Base-by-base conservation (phyloP, 75 land plant genomes). In the Cunninghamia lanceolata region DNA sequence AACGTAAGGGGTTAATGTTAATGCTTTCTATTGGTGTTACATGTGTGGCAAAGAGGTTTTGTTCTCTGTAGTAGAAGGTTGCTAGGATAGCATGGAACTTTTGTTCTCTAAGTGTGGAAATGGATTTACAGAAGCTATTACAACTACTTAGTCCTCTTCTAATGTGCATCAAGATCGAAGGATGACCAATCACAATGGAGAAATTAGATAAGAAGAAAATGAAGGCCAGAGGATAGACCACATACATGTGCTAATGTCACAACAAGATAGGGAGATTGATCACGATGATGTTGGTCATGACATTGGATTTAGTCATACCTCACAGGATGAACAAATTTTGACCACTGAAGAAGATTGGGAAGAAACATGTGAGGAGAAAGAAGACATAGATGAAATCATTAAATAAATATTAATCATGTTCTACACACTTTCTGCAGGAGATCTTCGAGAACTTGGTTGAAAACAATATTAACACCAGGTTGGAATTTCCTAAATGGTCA, bases 291-390 rank as follows among this genome's bases (percentile, higher is more conserved):
- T 21, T 13, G 42, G 17, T 76, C 10, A 76, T 36, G 79, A 76
- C 38, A 76, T 76, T 76, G 79, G 68, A 59, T 17, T 59, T 59
- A 59, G 28, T 59, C 68, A 59, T 59, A 59, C 19, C 42, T 10
- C 79, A 76, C 79, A 76, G 79, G 42, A 15, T 76, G 42, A 36
- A 38, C 79, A 76, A 17, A 32, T 32, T 32, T 11, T 73, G 36
- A 35, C 32, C 14, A 76, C 79, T 15, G 3, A 76, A 76, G 79
- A 76, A 11, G 92, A 89, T 84, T 93, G 91, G 92, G 93, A 91
- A 90, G 94, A 91, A 86, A 89, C 84, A 66, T 91, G 86, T 39
- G 75, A 45, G 17, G 91, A 86, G 66, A 86, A 76, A 39, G 79
- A 76, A 38, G 42, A 76, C 39, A 84, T 66, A 32, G 70, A 39